These are phyloP conservation scores for Cicer chorassanicum DNA, from an alignment of 306 rosid genomes.

Conservation along the genomic window DNA sequence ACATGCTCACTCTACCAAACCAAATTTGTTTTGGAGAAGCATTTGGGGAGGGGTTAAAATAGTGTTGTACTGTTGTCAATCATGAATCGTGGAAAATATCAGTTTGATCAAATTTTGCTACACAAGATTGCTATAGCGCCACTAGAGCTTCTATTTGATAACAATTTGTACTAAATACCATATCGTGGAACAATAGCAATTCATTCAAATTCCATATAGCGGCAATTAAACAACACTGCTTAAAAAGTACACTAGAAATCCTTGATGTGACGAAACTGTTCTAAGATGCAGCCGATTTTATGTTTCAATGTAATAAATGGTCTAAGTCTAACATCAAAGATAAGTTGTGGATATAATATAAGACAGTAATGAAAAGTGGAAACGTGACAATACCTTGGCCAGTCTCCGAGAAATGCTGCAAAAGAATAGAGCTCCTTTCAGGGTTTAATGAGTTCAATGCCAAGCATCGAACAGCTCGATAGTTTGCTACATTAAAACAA, in stretches of 20 bases:
- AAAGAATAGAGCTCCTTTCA: conserved; percentile 75
- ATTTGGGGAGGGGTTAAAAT: neutral
- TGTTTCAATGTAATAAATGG: too few relatives aligned
- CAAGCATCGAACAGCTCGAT: conserved; percentile 86
- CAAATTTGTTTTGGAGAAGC: neutral
- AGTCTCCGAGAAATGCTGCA: conserved; percentile 70
- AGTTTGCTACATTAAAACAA: conserved; percentile 68
- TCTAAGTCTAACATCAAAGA: neutral
- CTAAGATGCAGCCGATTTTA: too few relatives aligned
- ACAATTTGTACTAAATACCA: too few relatives aligned
- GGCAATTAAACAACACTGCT: too few relatives aligned
- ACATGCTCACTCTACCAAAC: conserved; percentile 13
- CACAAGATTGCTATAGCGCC: too few relatives aligned
- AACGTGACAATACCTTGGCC: conserved; percentile 69
- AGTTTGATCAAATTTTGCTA: too few relatives aligned
- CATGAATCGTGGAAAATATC: too few relatives aligned
- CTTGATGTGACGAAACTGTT: conserved; percentile 4
- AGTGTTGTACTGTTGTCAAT: too few relatives aligned
- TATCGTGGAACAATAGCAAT: too few relatives aligned
- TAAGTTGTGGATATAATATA: neutral
- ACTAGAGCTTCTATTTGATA: too few relatives aligned
- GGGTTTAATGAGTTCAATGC: conserved; percentile 80
- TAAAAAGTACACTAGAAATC: too few relatives aligned
- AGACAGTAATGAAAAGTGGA: conserved; percentile 37
- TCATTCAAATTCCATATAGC: too few relatives aligned